Conservation (phyloP, 805 yeast species). For the Metschnikowia kofuensis region DNA sequence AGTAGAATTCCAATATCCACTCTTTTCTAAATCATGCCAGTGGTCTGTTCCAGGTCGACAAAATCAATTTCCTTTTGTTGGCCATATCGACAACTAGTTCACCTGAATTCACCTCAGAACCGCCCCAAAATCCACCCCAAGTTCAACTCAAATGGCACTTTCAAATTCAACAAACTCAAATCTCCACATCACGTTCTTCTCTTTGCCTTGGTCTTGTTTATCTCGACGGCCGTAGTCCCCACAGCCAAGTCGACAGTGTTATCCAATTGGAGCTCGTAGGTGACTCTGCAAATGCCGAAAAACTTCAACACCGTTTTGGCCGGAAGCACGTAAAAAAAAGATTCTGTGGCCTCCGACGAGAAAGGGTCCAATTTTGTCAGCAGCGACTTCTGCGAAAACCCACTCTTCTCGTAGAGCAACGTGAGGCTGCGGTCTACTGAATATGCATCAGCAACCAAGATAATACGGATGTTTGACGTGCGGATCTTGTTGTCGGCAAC, state of each 20-base stretch:
- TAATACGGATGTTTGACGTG: conserved; percentile 30
- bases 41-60: too few relatives aligned
- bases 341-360: conserved; percentile 11
- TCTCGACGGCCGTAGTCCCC: conserved; percentile 3
- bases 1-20: too few relatives aligned
- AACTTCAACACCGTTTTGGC: conserved; percentile 16
- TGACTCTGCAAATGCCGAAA: conserved; percentile 26
- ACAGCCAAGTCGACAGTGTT: conserved; percentile 5
- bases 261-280: conserved; percentile 24
- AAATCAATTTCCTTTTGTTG: too few relatives aligned
- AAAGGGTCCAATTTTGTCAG: conserved; percentile 30
- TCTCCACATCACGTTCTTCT: conserved; percentile 3
- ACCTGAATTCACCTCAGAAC: too few relatives aligned
- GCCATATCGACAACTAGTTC: too few relatives aligned
- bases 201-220: conserved; percentile 3
- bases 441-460: conserved; percentile 46
- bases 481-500: conserved; percentile 19
- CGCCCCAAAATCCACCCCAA: background rate
- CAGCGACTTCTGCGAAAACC: conserved; percentile 39
- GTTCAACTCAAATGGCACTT: background rate
- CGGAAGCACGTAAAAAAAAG: conserved; percentile 8
- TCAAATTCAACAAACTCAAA: background rate
- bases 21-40: too few relatives aligned
- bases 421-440: conserved; percentile 48
- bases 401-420: conserved; percentile 35